Conservation (phyloP, 495 filamentous ascomycete genomes). For the Neurospora cerealis region DNA sequence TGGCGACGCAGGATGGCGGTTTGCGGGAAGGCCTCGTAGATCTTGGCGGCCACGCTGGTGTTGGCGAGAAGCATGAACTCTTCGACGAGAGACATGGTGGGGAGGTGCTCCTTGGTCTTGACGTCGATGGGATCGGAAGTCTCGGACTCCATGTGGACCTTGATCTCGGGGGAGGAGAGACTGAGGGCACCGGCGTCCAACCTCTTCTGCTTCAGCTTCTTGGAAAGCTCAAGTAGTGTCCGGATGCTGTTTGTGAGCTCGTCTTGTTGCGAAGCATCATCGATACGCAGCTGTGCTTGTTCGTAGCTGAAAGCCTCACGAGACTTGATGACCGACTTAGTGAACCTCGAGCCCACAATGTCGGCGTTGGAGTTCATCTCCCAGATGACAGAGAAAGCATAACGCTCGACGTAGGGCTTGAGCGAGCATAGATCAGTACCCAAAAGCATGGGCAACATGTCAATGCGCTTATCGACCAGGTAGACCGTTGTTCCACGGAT, state of each 20-base stretch:
- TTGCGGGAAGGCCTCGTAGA: conserved; percentile 84
- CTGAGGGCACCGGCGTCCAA: conserved; percentile 94
- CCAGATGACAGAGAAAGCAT: conserved; percentile 92
- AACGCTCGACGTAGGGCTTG: conserved; percentile 95
- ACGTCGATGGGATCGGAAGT: conserved; percentile 94
- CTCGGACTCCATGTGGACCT: conserved; percentile 85
- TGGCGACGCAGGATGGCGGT: conserved; percentile 90
- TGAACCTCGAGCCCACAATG: conserved; percentile 72
- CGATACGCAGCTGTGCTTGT: conserved; percentile 84
- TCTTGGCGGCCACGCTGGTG: conserved; percentile 79
- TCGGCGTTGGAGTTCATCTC: conserved; percentile 80
- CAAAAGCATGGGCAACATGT: conserved; percentile 94
- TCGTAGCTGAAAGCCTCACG: conserved; percentile 97
- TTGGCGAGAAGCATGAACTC: conserved; percentile 99
- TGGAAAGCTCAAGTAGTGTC: conserved; percentile 74
- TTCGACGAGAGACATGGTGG: conserved; percentile 94
- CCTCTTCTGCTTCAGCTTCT: conserved; percentile 88
- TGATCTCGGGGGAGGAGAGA: conserved; percentile 90
- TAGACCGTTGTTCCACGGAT: conserved; percentile 94
- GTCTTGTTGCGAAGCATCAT: conserved; percentile 75
- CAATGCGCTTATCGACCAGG: conserved; percentile 95
- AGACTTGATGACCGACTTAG: conserved; percentile 97
- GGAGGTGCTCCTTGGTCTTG: conserved; percentile 86
- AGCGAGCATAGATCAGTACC: conserved; percentile 95
- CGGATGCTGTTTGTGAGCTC: conserved; percentile 88